Percentiles rank a stretch among this genome's conserved stretches.
Conservation (phyloP, 2,329 filamentous ascomycete genomes). For the Paracorniculantispora psalliotae region DNA sequence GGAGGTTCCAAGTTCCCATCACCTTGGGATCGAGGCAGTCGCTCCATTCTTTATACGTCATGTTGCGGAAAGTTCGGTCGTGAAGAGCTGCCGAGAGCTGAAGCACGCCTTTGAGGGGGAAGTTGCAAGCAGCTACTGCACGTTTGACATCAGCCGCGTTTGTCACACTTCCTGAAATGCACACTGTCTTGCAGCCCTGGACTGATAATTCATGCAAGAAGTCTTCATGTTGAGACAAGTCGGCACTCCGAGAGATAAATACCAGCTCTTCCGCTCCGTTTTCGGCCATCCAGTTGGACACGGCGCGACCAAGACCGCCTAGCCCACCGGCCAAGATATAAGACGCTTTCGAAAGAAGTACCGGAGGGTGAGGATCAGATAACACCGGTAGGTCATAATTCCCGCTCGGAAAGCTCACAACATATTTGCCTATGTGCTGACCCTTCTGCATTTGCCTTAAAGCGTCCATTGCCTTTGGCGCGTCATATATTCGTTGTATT, state of each 20-base stretch:
- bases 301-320: conserved; percentile 17
- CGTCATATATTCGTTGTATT: conserved; percentile 14
- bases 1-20: conserved; percentile 32
- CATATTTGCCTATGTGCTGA: conserved; percentile 19
- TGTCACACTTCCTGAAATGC: conserved; percentile 26
- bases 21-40: conserved; percentile 27
- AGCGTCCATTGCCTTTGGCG: conserved; percentile 15
- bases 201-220: conserved; percentile 17
- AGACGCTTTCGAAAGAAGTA: conserved; percentile 12
- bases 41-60: conserved; percentile 30
- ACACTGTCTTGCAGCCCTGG: conserved; percentile 16
- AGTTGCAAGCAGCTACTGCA: conserved; percentile 9
- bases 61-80: conserved; percentile 24
- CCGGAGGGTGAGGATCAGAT: neutral
- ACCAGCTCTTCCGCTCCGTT: conserved; percentile 25
- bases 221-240: neutral
- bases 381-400: neutral
- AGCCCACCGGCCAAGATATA: conserved; percentile 21
- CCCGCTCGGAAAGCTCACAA: conserved; percentile 15
- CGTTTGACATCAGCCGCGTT: conserved; percentile 19
- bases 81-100: conserved; percentile 31
- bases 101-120: conserved; percentile 31
- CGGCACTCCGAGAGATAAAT: conserved; percentile 15
- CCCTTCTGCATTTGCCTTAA: conserved; percentile 19
- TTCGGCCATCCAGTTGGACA: conserved; percentile 18